Evolutionary conservation across 371 early-diverging fungal species (phyloP).

Genomic region (Conidiobolus coronatus): DNA sequence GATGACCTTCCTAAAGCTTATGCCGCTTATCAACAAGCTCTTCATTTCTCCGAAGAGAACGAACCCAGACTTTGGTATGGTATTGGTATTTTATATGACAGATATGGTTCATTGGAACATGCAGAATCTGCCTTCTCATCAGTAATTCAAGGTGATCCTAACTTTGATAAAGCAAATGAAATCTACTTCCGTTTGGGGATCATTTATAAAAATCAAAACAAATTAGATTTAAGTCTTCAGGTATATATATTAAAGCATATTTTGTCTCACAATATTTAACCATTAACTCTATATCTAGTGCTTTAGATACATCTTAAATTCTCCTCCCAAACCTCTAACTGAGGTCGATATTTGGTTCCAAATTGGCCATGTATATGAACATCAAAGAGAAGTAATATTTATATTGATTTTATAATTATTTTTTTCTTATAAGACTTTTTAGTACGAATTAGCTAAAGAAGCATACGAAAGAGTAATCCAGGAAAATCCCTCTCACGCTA

Average conservation of each 20-base stretch:
- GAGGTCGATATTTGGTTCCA: conserved; percentile 94
- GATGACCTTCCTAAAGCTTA: conserved; percentile 85
- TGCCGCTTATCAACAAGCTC: conserved; percentile 80
- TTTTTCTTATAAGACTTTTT: not conserved
- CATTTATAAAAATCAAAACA: conserved; percentile 88
- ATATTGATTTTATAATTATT: not conserved
- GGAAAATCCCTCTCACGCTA: conserved; percentile 82
- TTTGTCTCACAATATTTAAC: not conserved
- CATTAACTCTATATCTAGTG: conserved; percentile 22
- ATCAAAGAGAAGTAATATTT: conserved; percentile 53
- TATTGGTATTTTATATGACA: conserved; percentile 91
- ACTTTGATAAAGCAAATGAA: conserved; percentile 88
- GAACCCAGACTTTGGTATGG: conserved; percentile 98
- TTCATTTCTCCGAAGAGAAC: conserved; percentile 50
- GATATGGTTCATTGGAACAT: conserved; percentile 85
- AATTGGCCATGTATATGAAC: conserved; percentile 91
- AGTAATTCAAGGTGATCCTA: conserved; percentile 66
- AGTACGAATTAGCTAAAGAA: conserved; percentile 61
- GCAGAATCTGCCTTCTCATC: conserved; percentile 94
- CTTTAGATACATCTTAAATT: conserved; percentile 70
- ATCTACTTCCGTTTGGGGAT: conserved; percentile 93
- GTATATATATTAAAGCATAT: conserved; percentile 13
- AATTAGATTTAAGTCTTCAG: conserved; percentile 63
- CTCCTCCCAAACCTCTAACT: conserved; percentile 86
- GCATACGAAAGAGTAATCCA: conserved; percentile 78